Evolutionary conservation across 495 filamentous ascomycete species (phyloP), one percentile per base, ranked within the genome.

Genomic region (Letharia lupina): DNA sequence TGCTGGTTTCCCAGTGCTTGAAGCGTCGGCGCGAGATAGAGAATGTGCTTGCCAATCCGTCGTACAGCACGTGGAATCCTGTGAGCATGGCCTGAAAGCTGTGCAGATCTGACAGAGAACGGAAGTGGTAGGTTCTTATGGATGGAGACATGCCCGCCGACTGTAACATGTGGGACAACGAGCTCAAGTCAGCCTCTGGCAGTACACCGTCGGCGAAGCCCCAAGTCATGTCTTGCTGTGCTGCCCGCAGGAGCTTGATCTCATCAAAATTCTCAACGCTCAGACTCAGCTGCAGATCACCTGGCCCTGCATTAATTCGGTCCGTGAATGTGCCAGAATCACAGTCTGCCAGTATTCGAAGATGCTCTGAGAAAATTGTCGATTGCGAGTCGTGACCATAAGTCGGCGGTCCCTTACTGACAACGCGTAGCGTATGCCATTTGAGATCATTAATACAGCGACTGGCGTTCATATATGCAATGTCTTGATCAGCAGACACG

Each of bases 1-100:
- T 77, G 15, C 78, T 83, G 3, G 91, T 88, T 70, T 93, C 90
- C 90, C 90, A 93, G 73, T 90, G 91, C 77, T 96, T 95, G 75
- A 89, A 91, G 65, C 89, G 84, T 54, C 90, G 84, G n/a, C 91
- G 89, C 4, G 91, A 86, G 64, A 96, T 94, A 65, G 87, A 83
- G 70, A 95, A 91, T 6, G 82, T 86, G 1, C 83, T 77, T 13
- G 88, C 91, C 54, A 88, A 75, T 79, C 81, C 86, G 70, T 95
- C 91, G 68, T 87, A 95, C 5, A 88, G 77, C 4, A 93, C 87
- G 31, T 76, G 73, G 76, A 88, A 94, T 1, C 91, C 90, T 3
- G 91, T 95, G 48, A 95, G 76, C 20, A 90, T 86, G 23, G 76
- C 77, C 74, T 96, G 84, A 70, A 96, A 96, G 23, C 77, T 73